phyloP scores from a whole-genome alignment of 495 filamentous ascomycete species.

The Cudoniella acicularis region DNA sequence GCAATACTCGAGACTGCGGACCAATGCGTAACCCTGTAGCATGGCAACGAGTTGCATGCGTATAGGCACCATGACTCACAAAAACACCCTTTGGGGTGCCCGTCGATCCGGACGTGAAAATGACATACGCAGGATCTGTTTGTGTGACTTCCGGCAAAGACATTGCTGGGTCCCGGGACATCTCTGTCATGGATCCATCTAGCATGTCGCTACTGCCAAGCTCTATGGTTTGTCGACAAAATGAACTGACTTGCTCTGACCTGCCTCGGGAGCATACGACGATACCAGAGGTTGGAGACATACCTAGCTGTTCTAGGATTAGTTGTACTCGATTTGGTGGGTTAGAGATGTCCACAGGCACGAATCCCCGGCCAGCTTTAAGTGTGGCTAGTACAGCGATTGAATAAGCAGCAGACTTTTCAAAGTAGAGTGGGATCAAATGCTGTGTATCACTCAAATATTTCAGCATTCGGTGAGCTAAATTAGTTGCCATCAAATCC shows the following conservation, averaged over 20 bases:
- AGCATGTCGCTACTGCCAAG: not conserved
- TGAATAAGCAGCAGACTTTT: no score
- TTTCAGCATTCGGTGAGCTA: no score
- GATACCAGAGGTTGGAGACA: not conserved
- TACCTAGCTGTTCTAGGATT: no score
- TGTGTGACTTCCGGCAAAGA: no score
- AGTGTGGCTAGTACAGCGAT: slow-evolving; percentile 38
- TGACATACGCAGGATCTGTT: slow-evolving; percentile 40
- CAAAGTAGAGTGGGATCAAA: no score
- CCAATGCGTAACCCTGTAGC: not conserved
- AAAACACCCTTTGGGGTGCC: slow-evolving; percentile 43
- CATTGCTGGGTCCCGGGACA: no score
- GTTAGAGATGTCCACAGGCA: slow-evolving; percentile 33
- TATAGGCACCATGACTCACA: not conserved
- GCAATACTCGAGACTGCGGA: not conserved
- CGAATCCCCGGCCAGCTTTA: slow-evolving; percentile 37
- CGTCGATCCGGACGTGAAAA: slow-evolving; percentile 47
- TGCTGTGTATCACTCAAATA: no score
- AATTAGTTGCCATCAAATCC: no score
- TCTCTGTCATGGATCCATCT: no score
- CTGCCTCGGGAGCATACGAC: not conserved
- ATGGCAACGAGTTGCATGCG: not conserved
- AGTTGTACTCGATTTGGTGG: no score
- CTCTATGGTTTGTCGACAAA: not conserved
- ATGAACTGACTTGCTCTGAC: not conserved